Evolutionary conservation across 495 filamentous ascomycete genomes (phyloP).

Genomic region (Penicillium verhagenii): DNA sequence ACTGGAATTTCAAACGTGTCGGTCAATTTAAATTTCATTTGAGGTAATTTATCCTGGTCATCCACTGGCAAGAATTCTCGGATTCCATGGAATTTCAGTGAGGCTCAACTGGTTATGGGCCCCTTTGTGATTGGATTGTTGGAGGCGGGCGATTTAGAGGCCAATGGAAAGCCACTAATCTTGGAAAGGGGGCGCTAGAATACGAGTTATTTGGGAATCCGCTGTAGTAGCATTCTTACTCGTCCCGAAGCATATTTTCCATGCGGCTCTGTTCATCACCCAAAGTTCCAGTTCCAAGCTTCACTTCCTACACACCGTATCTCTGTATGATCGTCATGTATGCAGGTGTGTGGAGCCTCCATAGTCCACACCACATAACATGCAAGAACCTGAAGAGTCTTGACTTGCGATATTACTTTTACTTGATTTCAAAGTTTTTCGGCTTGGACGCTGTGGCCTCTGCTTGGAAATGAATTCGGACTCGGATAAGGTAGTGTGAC

Average conservation of each 20-base stretch:
- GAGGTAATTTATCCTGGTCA: not conserved
- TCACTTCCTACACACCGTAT: not conserved
- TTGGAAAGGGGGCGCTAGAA: too few relatives aligned
- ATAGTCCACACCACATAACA: not conserved
- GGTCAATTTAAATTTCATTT: not conserved
- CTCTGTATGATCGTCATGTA: not conserved
- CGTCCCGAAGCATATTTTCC: not conserved
- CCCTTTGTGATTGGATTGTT: too few relatives aligned
- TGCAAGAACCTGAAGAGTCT: not conserved
- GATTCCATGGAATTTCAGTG: too few relatives aligned
- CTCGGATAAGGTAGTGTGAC: not conserved
- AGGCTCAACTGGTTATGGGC: too few relatives aligned
- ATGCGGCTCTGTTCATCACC: not conserved
- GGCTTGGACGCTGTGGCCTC: not conserved
- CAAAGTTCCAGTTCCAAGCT: not conserved
- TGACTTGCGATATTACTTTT: too few relatives aligned
- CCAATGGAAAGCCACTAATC: too few relatives aligned
- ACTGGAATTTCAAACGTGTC: too few relatives aligned
- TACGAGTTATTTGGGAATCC: too few relatives aligned
- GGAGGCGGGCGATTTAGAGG: too few relatives aligned
- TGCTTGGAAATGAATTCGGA: not conserved
- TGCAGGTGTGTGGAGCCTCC: not conserved
- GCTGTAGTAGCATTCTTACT: not conserved
- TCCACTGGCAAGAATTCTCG: too few relatives aligned
- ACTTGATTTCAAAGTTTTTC: not conserved